Percentiles rank a stretch among this genome's conserved stretches.
Evolutionary conservation across 257 asterid genomes (phyloP).

Genomic region (Rauvolfia tetraphylla): DNA sequence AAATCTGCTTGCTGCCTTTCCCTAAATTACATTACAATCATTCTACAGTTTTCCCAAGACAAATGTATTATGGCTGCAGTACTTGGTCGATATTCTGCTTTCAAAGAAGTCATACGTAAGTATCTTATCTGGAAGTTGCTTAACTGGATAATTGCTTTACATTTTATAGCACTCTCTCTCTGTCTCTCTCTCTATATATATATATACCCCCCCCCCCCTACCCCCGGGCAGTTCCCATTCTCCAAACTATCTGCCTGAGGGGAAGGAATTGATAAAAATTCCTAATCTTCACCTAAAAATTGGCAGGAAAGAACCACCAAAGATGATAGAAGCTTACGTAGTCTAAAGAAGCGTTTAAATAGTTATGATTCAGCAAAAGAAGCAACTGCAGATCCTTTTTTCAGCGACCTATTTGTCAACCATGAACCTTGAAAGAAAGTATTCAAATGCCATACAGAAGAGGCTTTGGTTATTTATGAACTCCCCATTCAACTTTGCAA

Average conservation of each 20-base stretch:
- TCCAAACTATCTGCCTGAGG: too few relatives aligned
- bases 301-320: slow-evolving; percentile 64
- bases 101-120: slow-evolving; percentile 84
- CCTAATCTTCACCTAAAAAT: not conserved
- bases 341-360: slow-evolving; percentile 65
- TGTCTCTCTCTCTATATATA: not conserved
- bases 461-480: not conserved
- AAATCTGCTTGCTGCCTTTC: slow-evolving; percentile 5
- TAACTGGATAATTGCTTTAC: not conserved
- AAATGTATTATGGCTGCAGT: slow-evolving; percentile 85
- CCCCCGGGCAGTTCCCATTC: not conserved
- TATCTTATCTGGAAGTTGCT: slow-evolving; percentile 3
- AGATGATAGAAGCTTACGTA: slow-evolving; percentile 68
- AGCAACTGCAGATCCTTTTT: slow-evolving; percentile 62
- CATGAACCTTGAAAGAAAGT: slow-evolving; percentile 21
- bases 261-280: not conserved
- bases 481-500: not conserved
- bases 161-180: not conserved
- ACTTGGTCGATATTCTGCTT: slow-evolving; percentile 76
- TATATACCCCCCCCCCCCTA: not conserved
- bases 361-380: slow-evolving; percentile 74
- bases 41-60: slow-evolving; percentile 83
- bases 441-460: not conserved
- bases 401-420: slow-evolving; percentile 40
- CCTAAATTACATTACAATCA: not conserved